A percentile compares a stretch with the other conserved stretches of the same genome.
These are phyloP conservation scores for Triticum dicoccoides DNA, from an alignment of 176 grass and related monocot genomes.

Conservation along the genomic window DNA sequence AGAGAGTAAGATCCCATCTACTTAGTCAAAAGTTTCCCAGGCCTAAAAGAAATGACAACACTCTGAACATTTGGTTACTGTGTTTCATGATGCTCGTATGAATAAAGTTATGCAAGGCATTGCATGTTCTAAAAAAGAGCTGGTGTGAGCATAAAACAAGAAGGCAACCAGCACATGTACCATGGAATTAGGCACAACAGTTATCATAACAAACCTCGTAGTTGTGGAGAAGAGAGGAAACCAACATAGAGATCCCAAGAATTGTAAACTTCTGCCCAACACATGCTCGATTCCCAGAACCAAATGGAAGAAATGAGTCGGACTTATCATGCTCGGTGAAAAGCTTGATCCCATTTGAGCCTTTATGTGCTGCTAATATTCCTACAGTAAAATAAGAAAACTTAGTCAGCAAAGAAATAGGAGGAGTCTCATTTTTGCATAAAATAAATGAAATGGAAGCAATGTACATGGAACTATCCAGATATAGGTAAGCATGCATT, in stretches of 20 bases:
- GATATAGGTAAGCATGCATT: not conserved
- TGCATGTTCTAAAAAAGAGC: not conserved
- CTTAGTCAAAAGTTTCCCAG: not conserved
- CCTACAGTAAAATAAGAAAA: conserved; percentile 28
- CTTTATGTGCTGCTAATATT: conserved; percentile 33
- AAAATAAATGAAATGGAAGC: not conserved
- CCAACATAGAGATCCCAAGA: conserved; percentile 62
- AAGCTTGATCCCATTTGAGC: conserved; percentile 23
- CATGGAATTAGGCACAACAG: not conserved
- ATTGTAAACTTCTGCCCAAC: conserved; percentile 71
- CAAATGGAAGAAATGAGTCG: conserved; percentile 84
- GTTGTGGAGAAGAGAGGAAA: conserved; percentile 59
- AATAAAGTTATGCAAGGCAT: not conserved
- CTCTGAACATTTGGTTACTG: not conserved
- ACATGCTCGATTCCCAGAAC: conserved; percentile 68
- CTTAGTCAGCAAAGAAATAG: not conserved
- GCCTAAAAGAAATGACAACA: not conserved
- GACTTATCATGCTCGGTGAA: conserved; percentile 31
- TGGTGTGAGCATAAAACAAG: conserved; percentile 7
- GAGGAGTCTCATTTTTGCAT: not conserved
- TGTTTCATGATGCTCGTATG: not conserved
- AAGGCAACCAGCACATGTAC: not conserved
- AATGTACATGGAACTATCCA: not conserved
- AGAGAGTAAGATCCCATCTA: not conserved
- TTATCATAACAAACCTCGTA: conserved; percentile 65